phyloP scores from a whole-genome alignment of 805 yeast species.

The Saturnispora gosingensis region DNA sequence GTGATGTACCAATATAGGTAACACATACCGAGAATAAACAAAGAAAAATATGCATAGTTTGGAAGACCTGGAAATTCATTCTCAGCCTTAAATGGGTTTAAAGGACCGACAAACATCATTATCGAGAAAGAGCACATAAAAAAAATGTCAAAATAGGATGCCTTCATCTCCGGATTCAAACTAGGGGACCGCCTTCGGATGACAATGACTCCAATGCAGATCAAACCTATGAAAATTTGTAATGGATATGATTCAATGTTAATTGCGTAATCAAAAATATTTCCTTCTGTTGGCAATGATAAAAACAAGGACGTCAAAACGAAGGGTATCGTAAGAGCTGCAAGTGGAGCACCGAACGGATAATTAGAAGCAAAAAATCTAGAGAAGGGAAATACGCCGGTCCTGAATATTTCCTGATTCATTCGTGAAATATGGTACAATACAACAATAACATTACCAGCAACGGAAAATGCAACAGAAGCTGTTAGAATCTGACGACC shows the following conservation, averaged over 20 bases:
- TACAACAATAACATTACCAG: conserved; percentile 48
- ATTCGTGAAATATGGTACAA: conserved; percentile 43
- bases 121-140: conserved; percentile 37
- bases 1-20: conserved; percentile 45
- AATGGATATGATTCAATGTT: conserved; percentile 44
- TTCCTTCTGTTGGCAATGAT: conserved; percentile 37
- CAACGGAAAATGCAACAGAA: conserved; percentile 44
- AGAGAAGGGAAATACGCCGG: conserved; percentile 45
- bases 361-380: conserved; percentile 42
- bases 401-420: conserved; percentile 49
- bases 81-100: conserved; percentile 30
- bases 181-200: conserved; percentile 43
- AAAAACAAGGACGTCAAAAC: conserved; percentile 33
- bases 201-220: conserved; percentile 49
- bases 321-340: conserved; percentile 36
- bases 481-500: conserved; percentile 41
- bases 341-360: conserved; percentile 46
- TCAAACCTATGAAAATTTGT: conserved; percentile 40
- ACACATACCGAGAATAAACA: conserved; percentile 35
- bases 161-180: conserved; percentile 41
- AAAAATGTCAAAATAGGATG: conserved; percentile 39
- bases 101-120: conserved; percentile 44
- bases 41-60: conserved; percentile 39
- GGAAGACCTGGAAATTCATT: conserved; percentile 34
- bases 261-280: conserved; percentile 42